These are phyloP conservation scores for Plasmodium chabaudi DNA, from an alignment of 169 alveolate species.

Conservation along the genomic window DNA sequence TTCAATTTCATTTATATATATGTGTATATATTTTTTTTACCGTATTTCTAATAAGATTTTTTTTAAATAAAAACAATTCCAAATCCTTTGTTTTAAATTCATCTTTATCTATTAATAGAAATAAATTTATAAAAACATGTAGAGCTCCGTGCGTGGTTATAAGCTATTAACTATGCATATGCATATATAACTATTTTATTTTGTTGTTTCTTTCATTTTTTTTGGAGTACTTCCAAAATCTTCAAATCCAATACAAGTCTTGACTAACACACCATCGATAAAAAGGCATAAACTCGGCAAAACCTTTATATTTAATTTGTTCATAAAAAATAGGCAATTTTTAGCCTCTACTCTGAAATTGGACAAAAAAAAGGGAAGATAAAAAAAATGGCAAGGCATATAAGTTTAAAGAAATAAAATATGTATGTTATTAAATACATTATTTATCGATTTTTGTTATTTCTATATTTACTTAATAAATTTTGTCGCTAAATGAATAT, in stretches of 20 bases:
- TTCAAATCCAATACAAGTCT: slow-evolving; percentile 72
- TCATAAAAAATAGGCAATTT: slow-evolving; percentile 68
- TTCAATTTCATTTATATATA: slow-evolving; percentile 17
- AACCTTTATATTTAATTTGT: slow-evolving; percentile 41
- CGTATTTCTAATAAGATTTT: slow-evolving; percentile 56
- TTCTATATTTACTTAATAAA: slow-evolving; percentile 41
- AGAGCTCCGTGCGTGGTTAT: background rate
- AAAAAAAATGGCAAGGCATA: background rate
- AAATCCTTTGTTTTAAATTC: slow-evolving; percentile 62
- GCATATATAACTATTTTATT: background rate
- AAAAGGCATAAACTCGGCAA: slow-evolving; percentile 74
- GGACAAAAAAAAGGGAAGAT: background rate
- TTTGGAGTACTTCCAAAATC: slow-evolving; percentile 48
- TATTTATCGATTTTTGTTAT: background rate
- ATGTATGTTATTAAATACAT: background rate
- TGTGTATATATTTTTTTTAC: slow-evolving; percentile 16
- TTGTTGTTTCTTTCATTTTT: background rate
- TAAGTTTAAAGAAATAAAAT: background rate
- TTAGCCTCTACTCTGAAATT: slow-evolving; percentile 66
- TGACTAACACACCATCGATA: slow-evolving; percentile 54
- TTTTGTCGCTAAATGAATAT: slow-evolving; percentile 53
- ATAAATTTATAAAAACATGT: background rate
- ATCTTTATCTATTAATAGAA: slow-evolving; percentile 42
- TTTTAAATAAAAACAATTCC: slow-evolving; percentile 46
- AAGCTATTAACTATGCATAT: background rate